These are phyloP conservation scores for Phytophthora capsici DNA, from an alignment of 352 stramenopile genomes.

Conservation along the genomic window DNA sequence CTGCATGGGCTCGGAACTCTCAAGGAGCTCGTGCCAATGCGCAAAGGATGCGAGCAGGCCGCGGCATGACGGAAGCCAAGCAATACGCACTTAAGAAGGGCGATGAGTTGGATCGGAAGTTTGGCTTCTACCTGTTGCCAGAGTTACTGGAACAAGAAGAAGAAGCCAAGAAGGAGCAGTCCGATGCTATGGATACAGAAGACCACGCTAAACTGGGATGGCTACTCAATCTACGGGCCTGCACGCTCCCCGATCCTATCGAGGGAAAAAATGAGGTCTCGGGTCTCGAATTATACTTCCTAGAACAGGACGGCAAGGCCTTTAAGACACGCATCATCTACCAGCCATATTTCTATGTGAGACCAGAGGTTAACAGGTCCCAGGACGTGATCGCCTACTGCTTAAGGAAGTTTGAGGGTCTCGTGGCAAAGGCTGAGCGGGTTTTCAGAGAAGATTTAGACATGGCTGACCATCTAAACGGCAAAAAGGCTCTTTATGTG, in stretches of 20 bases:
- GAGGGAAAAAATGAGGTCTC: constrained; percentile 86
- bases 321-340: constrained; percentile 98
- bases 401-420: constrained; percentile 84
- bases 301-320: constrained; percentile 91
- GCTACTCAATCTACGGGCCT: constrained; percentile 76
- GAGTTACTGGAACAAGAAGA: constrained; percentile 65
- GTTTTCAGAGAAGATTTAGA: constrained; percentile 93
- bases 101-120: constrained; percentile 73
- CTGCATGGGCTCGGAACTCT: constrained; percentile 72
- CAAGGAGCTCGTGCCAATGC: constrained; percentile 78
- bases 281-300: constrained; percentile 95
- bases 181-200: constrained; percentile 3
- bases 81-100: constrained; percentile 61
- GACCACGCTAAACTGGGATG: constrained; percentile 58
- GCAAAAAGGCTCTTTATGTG: constrained; percentile 87
- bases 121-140: constrained; percentile 70
- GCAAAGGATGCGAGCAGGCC: constrained; percentile 34
- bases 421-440: constrained; percentile 76
- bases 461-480: constrained; percentile 89
- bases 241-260: constrained; percentile 55
- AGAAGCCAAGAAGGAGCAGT: constrained; percentile 34
- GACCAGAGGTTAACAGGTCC: constrained; percentile 58
- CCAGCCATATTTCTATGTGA: constrained; percentile 98
- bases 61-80: constrained; percentile 70
- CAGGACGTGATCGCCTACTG: constrained; percentile 86